Evolutionary conservation across 2,329 filamentous ascomycete species (phyloP).

Genomic region (Scortechinia acanthostroma): DNA sequence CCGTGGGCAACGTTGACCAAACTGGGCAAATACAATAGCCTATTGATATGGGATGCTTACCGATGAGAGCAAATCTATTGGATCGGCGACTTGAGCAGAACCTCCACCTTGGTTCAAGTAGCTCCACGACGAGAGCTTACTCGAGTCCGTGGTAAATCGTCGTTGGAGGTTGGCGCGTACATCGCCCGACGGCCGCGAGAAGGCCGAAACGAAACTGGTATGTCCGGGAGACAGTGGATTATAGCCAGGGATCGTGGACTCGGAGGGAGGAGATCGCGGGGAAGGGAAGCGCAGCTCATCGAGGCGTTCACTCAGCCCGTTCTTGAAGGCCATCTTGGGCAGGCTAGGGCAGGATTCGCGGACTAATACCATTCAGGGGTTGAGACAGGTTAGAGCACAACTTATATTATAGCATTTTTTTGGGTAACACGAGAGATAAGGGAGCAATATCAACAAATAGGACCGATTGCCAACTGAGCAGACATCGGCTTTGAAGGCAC

Average conservation of each 20-base stretch:
- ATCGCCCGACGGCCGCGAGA: constrained; percentile 54
- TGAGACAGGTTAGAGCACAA: too few relatives aligned
- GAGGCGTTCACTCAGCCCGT: constrained; percentile 58
- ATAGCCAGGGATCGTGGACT: constrained; percentile 68
- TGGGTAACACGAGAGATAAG: too few relatives aligned
- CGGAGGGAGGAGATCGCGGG: constrained; percentile 72
- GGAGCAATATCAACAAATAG: too few relatives aligned
- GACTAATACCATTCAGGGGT: too few relatives aligned
- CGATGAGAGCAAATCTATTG: constrained; percentile 43
- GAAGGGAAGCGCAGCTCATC: constrained; percentile 74
- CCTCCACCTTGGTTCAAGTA: constrained; percentile 53
- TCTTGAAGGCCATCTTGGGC: constrained; percentile 21
- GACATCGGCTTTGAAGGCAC: too few relatives aligned
- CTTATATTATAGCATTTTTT: too few relatives aligned
- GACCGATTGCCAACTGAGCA: too few relatives aligned
- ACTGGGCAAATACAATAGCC: background rate
- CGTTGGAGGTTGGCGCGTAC: constrained; percentile 74
- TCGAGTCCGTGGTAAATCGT: constrained; percentile 87
- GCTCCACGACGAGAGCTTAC: constrained; percentile 71
- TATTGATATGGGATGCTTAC: constrained; percentile 22
- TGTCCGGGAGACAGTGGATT: constrained; percentile 69
- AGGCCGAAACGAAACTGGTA: constrained; percentile 30
- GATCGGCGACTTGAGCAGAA: constrained; percentile 29
- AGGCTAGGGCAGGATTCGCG: background rate
- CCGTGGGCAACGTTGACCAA: too few relatives aligned